A percentile compares a stretch with the other conserved stretches of the same genome.
Conservation (phyloP, 176 grass and related monocot genomes). For the sorghum (Sorghum bicolor) region Sorghum_bicolor_NCBIv3 NC_012870.2:56895501-56896000, state of each 20-base stretch:
- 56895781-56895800: not conserved
- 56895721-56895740: not conserved
- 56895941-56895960: slow-evolving; percentile 89
- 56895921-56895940: slow-evolving; percentile 92
- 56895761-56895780: slow-evolving; percentile 37
- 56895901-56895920: slow-evolving; percentile 59
- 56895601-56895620: not conserved
- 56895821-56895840: slow-evolving; percentile 88
- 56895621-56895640: slow-evolving; percentile 32
- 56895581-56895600: not conserved
- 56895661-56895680: not conserved
- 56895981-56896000: slow-evolving; percentile 1
- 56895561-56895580: not conserved
- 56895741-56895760: not conserved
- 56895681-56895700: slow-evolving; percentile 22
- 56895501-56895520: too few species aligned
- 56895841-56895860: slow-evolving; percentile 87
- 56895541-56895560: too few species aligned
- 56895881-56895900: slow-evolving; percentile 84
- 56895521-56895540: too few species aligned
- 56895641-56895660: not conserved
- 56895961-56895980: not conserved
- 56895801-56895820: not conserved
- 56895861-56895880: slow-evolving; percentile 96
- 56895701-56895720: not conserved